Evolutionary conservation across 2,329 filamentous ascomycete genomes (phyloP), one percentile per base, ranked within the genome.

Genomic region (Erysiphe pulchra): DNA sequence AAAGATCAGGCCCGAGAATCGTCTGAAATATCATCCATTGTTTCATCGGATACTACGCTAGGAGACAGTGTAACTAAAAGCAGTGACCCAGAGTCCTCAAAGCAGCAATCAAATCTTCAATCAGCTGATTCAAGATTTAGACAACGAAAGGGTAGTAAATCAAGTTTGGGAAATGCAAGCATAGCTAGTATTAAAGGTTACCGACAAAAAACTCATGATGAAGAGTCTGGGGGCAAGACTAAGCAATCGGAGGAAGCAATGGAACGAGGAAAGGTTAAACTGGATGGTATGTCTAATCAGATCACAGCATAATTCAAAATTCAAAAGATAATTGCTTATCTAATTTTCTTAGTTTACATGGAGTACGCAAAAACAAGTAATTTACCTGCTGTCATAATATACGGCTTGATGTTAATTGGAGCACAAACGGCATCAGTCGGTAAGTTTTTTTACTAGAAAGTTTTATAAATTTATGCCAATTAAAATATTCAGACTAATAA

Each of bases 361-460:
- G 86, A 94, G 62, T 98, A 98, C 56, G 92, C 90, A 47, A 93
- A 84, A 63, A 84, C 84, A 48, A 94, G 83, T 66, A 94, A 95
- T 59, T 62, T 94, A 14, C 65, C 73, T 47, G 92, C 90, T 12
- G 90, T 98, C 9, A 61, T 62, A 14, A 67, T 94, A 52, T 98
- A 95, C 60, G 56, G 92, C 14, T 41, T 79, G 39, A 75, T 83
- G 46, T 68, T 95, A 41, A 55, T 95, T 48, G 75, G 77, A 28
- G 77, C 84, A 9, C 87, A 98, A 63, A 78, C 78, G 14, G 77
- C 77, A 11, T 80, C 80, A 56, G 80, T 98, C 51, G 81, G 74
- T 76, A 65, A 59, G 70, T 41, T 33, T 12, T 43, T 39, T 6
- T 4, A n/a, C 2, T 2, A 34, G 3, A 12, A 12, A 11, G 7